Conservation (phyloP, 768 basidiomycete species). For the Leucosporidium scottii region DNA sequence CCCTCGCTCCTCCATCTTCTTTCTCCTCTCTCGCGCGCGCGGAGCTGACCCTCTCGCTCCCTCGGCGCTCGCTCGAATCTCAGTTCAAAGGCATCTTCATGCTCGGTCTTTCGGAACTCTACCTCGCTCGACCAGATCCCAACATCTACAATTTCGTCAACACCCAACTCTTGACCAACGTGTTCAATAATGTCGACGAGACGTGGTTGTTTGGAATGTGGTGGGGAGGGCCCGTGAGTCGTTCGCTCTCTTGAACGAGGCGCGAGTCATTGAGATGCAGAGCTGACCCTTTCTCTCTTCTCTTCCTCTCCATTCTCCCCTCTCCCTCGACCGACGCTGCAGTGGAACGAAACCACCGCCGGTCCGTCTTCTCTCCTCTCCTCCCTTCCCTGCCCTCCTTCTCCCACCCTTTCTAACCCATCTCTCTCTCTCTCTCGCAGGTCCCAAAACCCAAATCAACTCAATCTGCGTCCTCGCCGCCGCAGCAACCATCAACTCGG, state of each 20-base stretch:
- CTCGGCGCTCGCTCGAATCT: too few species aligned
- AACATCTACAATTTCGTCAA: slow-evolving; percentile 27
- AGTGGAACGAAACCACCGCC: slow-evolving; percentile 27
- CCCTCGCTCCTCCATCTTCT: not conserved
- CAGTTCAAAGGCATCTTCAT: slow-evolving; percentile 24
- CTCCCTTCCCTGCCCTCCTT: not conserved
- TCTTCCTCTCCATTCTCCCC: too few species aligned
- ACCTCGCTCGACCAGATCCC: slow-evolving; percentile 14
- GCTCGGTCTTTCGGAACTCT: slow-evolving; percentile 15
- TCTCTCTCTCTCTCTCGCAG: not conserved
- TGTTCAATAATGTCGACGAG: slow-evolving; percentile 20
- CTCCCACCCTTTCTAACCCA: not conserved
- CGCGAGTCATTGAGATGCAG: too few species aligned
- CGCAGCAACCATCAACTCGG: slow-evolving; percentile 13
- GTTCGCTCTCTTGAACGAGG: not conserved
- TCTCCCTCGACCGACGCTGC: not conserved
- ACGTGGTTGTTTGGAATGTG: slow-evolving; percentile 16
- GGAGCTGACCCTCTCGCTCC: not conserved
- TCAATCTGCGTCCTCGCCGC: slow-evolving; percentile 13
- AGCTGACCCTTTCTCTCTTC: not conserved
- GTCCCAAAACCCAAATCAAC: slow-evolving; percentile 22
- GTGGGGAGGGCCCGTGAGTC: slow-evolving; percentile 20
- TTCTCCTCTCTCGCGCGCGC: not conserved
- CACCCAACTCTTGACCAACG: slow-evolving; percentile 17
- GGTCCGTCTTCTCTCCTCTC: not conserved